Conservation (phyloP, 2,329 filamentous ascomycete genomes). For the Colletotrichum echinochloae region DNA sequence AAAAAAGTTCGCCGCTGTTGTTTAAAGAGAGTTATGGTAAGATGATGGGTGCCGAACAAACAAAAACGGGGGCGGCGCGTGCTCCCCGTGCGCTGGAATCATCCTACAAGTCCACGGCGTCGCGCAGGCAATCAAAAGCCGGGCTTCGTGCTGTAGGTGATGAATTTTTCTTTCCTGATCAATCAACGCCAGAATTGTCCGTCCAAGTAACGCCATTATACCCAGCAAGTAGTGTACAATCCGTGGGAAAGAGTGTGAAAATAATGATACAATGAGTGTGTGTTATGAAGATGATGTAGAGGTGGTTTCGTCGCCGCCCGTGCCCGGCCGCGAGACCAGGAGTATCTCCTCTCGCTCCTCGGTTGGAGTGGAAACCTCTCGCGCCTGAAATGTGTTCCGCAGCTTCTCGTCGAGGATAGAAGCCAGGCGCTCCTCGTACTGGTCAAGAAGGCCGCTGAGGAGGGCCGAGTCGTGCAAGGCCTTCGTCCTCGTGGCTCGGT, state of each 20-base stretch:
- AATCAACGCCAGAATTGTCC: conserved; percentile 22
- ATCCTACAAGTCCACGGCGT: neutral
- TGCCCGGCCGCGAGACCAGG: conserved; percentile 36
- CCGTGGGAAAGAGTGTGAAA: neutral
- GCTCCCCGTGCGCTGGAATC: conserved; percentile 3
- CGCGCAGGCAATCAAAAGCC: neutral
- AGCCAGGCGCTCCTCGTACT: conserved; percentile 80
- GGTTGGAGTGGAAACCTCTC: conserved; percentile 48
- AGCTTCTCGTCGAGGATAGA: conserved; percentile 80
- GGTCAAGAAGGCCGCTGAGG: conserved; percentile 72
- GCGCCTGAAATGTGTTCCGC: conserved; percentile 57
- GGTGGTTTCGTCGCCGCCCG: conserved; percentile 18
- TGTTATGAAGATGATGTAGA: conserved; percentile 42
- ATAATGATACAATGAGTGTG: conserved; percentile 40
- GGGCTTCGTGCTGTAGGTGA: conserved; percentile 9
- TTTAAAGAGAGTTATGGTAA: neutral
- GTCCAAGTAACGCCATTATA: conserved; percentile 26
- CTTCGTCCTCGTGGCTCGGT: conserved; percentile 65
- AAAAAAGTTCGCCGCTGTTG: neutral
- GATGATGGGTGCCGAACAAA: neutral
- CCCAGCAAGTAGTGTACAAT: conserved; percentile 34
- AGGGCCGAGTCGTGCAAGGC: conserved; percentile 69
- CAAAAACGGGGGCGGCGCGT: neutral
- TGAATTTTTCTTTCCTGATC: conserved; percentile 1
- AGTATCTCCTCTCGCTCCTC: conserved; percentile 50